Evolutionary conservation across 345 rosid species (phyloP), one percentile per base, ranked within the genome.

Genomic region (Ceriops decandra): DNA sequence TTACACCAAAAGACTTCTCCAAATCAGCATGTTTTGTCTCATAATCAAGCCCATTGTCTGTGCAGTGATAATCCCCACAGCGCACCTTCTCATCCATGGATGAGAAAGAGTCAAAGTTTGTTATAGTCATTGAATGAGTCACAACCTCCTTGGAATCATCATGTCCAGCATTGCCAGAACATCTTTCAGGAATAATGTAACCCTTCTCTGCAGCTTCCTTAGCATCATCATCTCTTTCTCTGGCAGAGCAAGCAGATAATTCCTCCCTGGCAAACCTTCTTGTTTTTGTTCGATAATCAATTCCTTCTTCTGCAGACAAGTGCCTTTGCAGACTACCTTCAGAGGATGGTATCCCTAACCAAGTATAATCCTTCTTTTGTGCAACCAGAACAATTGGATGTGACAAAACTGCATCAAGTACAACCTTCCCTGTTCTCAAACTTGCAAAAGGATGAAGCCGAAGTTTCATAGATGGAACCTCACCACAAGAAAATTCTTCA

Each of bases 401-500:
- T 36, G 87, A 86, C 71, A 91, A 73, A 66, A 93, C 84, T 4
- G 95, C 97, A 81, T 93, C 97, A 53, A 93, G 81, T 66, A 93
- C 98, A 57, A 93, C 79, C 81, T 85, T 93, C 15, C 97, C 96
- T 72, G 86, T 84, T 80, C 96, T 89, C 81, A 93, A 71, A 82
- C 97, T 91, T 5, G 95, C 87, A 73, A 93, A 91, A 72, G 98
- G 98, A 28, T 68, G 84, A 52, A 91, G 77, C 56, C 92, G 77
- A 46, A 93, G 87, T 77, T 89, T 93, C 87, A 93, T 75, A 30
- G 88, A 82, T 9, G 95, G 86, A 53, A 87, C 89, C 83, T 93
- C 97, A 49, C 91, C 96, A 73, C 96, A 93, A 27, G 98, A 93
- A 60, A 93, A 93, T 42, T 93, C 98, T 64, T 89, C 85, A 47